Conservation (phyloP, 345 rosid genomes). For the Anastatica hierochuntica region DNA sequence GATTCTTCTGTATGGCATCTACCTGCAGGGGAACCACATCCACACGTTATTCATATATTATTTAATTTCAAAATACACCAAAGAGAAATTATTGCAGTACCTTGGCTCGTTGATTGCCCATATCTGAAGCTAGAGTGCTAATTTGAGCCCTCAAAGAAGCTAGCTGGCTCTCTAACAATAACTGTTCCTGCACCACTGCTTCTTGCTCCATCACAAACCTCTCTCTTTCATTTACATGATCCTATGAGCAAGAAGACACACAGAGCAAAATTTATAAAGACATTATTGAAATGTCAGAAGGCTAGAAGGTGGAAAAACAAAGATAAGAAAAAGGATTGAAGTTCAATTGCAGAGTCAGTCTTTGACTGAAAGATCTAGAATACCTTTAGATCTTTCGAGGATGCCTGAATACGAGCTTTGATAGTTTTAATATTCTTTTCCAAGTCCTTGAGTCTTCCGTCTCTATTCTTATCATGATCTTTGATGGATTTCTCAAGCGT, state of each 20-base stretch:
- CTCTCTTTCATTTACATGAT: background rate
- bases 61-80: background rate
- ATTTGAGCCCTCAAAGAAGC: conserved; percentile 52
- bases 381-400: conserved; percentile 84
- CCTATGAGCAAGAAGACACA: no score
- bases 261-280: no score
- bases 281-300: background rate
- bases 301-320: background rate
- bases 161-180: conserved; percentile 70
- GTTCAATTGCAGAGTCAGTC: background rate
- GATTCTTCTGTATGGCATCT: conserved; percentile 24
- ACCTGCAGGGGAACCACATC: conserved; percentile 44
- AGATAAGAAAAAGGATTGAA: background rate
- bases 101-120: conserved; percentile 60
- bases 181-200: conserved; percentile 57
- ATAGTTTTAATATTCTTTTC: conserved; percentile 64
- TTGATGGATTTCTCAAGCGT: conserved; percentile 72
- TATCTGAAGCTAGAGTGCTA: conserved; percentile 45
- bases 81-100: conserved; percentile 28
- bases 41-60: conserved; percentile 6
- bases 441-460: conserved; percentile 63
- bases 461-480: conserved; percentile 79
- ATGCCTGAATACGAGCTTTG: conserved; percentile 70
- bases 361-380: conserved; percentile 5
- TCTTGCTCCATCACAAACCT: conserved; percentile 86